Percentiles rank a stretch among this genome's conserved stretches.
phyloP scores from a whole-genome alignment of 345 rosid genomes.

The Hypericum perforatum region DNA sequence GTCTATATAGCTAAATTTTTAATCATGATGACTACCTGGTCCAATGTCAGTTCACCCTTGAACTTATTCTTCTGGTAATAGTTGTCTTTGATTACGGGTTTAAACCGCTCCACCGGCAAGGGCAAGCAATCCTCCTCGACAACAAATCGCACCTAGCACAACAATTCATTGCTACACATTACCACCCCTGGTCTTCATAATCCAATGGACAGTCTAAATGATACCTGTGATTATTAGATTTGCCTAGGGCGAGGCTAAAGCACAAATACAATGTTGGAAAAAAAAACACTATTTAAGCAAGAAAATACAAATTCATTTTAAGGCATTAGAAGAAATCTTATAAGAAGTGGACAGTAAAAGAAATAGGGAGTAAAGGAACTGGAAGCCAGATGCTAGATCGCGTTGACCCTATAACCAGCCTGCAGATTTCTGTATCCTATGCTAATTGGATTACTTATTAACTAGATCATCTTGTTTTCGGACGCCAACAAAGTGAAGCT shows the following conservation, averaged over 20 bases:
- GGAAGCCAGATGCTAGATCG: too few relatives aligned
- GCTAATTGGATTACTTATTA: too few relatives aligned
- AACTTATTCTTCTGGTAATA: slow-evolving; percentile 22
- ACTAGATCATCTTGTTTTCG: too few relatives aligned
- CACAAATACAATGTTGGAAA: neutral
- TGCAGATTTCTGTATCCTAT: too few relatives aligned
- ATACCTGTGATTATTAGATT: too few relatives aligned
- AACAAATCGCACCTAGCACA: slow-evolving; percentile 21
- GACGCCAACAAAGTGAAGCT: too few relatives aligned
- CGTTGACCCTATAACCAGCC: too few relatives aligned
- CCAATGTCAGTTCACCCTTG: slow-evolving; percentile 14
- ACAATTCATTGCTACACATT: neutral
- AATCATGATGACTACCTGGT: slow-evolving; percentile 13
- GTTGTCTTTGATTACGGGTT: slow-evolving; percentile 20
- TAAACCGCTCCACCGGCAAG: slow-evolving; percentile 17
- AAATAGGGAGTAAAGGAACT: neutral
- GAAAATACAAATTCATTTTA: too few relatives aligned
- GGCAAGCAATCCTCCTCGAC: slow-evolving; percentile 20
- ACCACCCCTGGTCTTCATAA: too few relatives aligned
- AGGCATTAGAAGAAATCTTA: too few relatives aligned
- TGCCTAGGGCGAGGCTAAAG: neutral
- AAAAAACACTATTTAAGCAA: too few relatives aligned
- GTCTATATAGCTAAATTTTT: neutral
- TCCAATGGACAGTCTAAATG: too few relatives aligned
- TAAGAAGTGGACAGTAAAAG: neutral